Base-by-base conservation (phyloP, 2,329 filamentous ascomycete species). In the Sclerotinia spermophila region DNA sequence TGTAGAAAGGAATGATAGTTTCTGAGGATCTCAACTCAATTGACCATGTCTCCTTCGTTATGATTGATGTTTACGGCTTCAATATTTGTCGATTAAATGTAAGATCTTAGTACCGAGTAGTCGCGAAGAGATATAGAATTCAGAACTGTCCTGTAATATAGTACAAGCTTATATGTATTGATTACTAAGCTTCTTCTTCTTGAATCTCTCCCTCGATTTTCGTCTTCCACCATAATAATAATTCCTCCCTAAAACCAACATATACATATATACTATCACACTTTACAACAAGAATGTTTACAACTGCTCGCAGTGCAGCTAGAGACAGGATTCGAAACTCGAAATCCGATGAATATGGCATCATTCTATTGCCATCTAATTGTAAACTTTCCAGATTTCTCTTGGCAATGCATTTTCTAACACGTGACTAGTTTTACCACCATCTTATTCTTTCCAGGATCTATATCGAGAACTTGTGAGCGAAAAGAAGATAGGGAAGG, bases 381-480 rank as follows among this genome's bases (percentile, higher is more conserved):
- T 42, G 71, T 72, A 71, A 27, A 70, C 21, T 21, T 40, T 13
- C 40, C 3, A 10, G 21, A 30, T 10, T 53, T n/a, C n/a, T 51
- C 17, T 5, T 6, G 3, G 2, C n/a, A 51, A 44, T 19, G 3
- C 30, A 27, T 69, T 33, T 27, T 13, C 27, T 70, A 56, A 70
- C 61, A 55, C 60, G 53, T 66, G 48, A 67, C 38, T 17, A 70
- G 68, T 11, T n/a, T 30, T 68, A 35, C 61, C 56, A 24, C 17
- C 59, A 42, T 48, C 44, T 38, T 66, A 35, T 40, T 15, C 42
- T 27, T 48, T 59, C 45, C 38, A 74, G 68, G 51, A 75, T 51
- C 15, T 75, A 27, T 55, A 60, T 51, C 45, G 48, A 33, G 59
- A 72, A n/a, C 42, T 75, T 33, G 38, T 48, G 3, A 38, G n/a